Conservation (phyloP, 2,329 filamentous ascomycete species). For the Penicillium sp. region DNA sequence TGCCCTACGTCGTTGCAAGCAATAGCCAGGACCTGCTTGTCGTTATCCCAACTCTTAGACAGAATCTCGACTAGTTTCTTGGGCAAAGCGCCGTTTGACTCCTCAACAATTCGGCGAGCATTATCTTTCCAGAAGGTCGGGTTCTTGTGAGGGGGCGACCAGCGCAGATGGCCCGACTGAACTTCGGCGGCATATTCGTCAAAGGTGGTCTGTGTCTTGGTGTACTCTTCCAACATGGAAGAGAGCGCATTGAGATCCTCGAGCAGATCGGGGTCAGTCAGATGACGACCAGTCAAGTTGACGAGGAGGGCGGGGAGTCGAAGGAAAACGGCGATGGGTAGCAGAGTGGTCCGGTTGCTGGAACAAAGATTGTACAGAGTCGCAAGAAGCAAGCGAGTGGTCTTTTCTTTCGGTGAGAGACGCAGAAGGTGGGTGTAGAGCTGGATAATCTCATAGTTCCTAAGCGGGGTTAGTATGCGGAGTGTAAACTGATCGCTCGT, state of each 20-base stretch:
- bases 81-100: slow-evolving; percentile 73
- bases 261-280: slow-evolving; percentile 50
- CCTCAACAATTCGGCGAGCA: slow-evolving; percentile 79
- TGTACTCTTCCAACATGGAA: slow-evolving; percentile 81
- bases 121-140: slow-evolving; percentile 90
- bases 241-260: slow-evolving; percentile 50
- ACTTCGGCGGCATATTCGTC: slow-evolving; percentile 76
- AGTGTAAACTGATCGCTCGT: not conserved
- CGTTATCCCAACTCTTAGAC: slow-evolving; percentile 76
- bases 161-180: slow-evolving; percentile 80
- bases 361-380: slow-evolving; percentile 86
- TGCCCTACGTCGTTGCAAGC: slow-evolving; percentile 90
- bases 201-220: slow-evolving; percentile 65
- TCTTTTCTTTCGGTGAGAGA: slow-evolving; percentile 96
- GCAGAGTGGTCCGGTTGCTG: slow-evolving; percentile 63
- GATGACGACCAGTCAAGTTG: slow-evolving; percentile 54
- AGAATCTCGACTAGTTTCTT: slow-evolving; percentile 84
- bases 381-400: slow-evolving; percentile 83
- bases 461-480: slow-evolving; percentile 39
- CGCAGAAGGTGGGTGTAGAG: slow-evolving; percentile 91
- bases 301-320: slow-evolving; percentile 66
- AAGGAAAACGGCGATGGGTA: slow-evolving; percentile 82
- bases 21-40: slow-evolving; percentile 82
- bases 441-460: slow-evolving; percentile 87
- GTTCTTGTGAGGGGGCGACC: slow-evolving; percentile 88